Base-by-base conservation (phyloP, 345 rosid species). In the Noccaea bulbosa region DNA sequence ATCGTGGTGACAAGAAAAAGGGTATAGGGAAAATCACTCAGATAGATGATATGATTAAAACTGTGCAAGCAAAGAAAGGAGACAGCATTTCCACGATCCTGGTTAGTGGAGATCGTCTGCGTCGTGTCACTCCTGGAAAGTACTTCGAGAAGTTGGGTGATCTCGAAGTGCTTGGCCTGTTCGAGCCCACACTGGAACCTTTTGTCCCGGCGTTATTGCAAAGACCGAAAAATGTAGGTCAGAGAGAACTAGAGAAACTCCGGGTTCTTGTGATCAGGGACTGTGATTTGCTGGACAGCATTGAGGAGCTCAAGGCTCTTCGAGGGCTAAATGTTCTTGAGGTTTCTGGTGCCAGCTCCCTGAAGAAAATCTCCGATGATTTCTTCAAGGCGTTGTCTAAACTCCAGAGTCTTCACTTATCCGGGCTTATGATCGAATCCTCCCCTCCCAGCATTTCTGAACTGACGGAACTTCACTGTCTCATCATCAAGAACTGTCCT, bases 401-500 rank as follows among this genome's bases (percentile, higher is more conserved):
- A 1, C 84, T 88, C 62, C 74, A 55, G 46, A 84, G 82, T 78
- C 87, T 86, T 51, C 84, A 88, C 61, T 78, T 88, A 34, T 86
- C 87, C 34, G 71, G 45, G 4, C 65, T 74, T 15, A 65, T 16
- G 63, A 77, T 88, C 35, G 37, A 41, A 38, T 38, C 70, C 2
- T 81, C 86, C 34, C 85, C 83, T 32, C n/a, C 74, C 4, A 59
- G 56, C 15, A 56, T 84, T 24, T 68, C 76, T 43, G 2, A 57
- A 0, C 75, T 80, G 66, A 38, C 0, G 4, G 6, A 70, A 30
- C 80, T 88, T 15, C 87, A 79, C 5, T 77, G 82, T 63, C 83
- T 88, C 54, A 70, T 83, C 58, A 80, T 88, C 37, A 70, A 60
- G 14, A 34, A 62, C 30, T 88, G 88, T 32, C 71, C 68, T 68